Evolutionary conservation across 2,329 filamentous ascomycete genomes (phyloP).

Genomic region (Penicillium sp.): DNA sequence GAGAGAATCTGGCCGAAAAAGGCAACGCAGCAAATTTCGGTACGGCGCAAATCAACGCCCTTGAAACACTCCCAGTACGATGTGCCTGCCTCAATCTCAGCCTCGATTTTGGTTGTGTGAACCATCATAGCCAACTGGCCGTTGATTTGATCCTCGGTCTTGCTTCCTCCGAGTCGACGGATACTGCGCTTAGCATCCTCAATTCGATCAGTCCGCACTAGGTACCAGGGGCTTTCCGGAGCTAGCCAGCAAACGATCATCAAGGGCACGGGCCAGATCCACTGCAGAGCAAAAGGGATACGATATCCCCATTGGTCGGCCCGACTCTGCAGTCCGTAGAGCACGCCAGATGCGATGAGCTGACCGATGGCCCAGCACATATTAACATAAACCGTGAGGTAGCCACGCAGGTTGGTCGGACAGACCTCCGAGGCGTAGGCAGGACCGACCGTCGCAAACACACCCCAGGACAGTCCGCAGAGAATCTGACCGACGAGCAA

Average conservation of each 20-base stretch:
- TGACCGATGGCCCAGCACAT: conserved; percentile 42
- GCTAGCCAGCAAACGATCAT: conserved; percentile 25
- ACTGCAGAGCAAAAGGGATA: conserved; percentile 37
- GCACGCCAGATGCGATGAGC: conserved; percentile 29
- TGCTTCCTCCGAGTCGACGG: conserved; percentile 20
- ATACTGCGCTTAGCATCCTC: conserved; percentile 26
- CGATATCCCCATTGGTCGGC: conserved; percentile 40
- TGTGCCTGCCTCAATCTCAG: conserved; percentile 31
- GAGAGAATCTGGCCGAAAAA: conserved; percentile 43
- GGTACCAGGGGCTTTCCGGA: conserved; percentile 32
- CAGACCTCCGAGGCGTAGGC: conserved; percentile 34
- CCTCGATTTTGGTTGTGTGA: conserved; percentile 39
- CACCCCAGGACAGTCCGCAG: conserved; percentile 46
- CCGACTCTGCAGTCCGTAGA: conserved; percentile 35
- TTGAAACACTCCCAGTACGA: conserved; percentile 36
- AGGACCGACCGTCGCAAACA: conserved; percentile 31
- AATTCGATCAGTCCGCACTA: conserved; percentile 23
- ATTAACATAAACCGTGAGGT: conserved; percentile 42
- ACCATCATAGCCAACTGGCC: conserved; percentile 38
- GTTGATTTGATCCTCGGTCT: conserved; percentile 27
- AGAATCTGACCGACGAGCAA: conserved; percentile 51
- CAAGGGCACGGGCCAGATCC: conserved; percentile 29
- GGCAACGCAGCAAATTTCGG: conserved; percentile 43
- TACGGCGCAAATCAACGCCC: conserved; percentile 39
- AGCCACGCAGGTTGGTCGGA: conserved; percentile 29